A percentile compares a stretch with the other conserved stretches of the same genome.
Evolutionary conservation across 1,284 basidiomycete species (phyloP).

Genomic region (Puccinia sorghi): DNA sequence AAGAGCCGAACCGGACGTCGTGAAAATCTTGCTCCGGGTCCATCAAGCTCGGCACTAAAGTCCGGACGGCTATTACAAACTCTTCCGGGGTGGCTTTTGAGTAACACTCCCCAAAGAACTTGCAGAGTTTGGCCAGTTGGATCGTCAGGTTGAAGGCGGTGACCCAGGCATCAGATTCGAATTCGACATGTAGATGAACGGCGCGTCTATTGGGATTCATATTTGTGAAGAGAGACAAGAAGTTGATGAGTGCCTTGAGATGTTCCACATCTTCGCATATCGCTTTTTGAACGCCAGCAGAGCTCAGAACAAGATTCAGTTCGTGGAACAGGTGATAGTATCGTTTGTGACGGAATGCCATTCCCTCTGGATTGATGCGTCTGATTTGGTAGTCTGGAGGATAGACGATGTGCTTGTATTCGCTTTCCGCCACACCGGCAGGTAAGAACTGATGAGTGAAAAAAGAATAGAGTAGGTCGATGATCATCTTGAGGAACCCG

Average conservation of each 20-base stretch:
- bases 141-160: constrained; percentile 88
- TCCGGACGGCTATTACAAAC: constrained; percentile 69
- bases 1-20: constrained; percentile 68
- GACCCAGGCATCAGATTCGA: constrained; percentile 91
- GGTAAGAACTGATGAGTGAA: constrained; percentile 76
- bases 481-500: constrained; percentile 72
- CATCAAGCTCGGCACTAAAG: constrained; percentile 63
- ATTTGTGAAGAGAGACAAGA: constrained; percentile 83
- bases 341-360: constrained; percentile 86
- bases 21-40: constrained; percentile 64
- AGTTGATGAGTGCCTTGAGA: constrained; percentile 65
- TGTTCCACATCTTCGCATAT: constrained; percentile 64
- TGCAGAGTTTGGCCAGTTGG: constrained; percentile 80
- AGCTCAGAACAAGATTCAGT: constrained; percentile 55
- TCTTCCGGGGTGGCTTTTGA: constrained; percentile 65
- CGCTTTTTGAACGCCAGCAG: constrained; percentile 52
- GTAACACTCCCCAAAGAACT: constrained; percentile 81
- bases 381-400: constrained; percentile 53
- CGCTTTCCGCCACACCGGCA: constrained; percentile 56
- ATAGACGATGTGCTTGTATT: constrained; percentile 68
- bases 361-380: constrained; percentile 72
- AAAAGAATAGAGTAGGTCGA: constrained; percentile 79
- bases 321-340: constrained; percentile 62
- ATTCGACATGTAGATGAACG: constrained; percentile 79
- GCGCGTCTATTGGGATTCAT: constrained; percentile 86